Evolutionary conservation across 139 green algal genomes (phyloP).

Genomic region (Microglena sp.): DNA sequence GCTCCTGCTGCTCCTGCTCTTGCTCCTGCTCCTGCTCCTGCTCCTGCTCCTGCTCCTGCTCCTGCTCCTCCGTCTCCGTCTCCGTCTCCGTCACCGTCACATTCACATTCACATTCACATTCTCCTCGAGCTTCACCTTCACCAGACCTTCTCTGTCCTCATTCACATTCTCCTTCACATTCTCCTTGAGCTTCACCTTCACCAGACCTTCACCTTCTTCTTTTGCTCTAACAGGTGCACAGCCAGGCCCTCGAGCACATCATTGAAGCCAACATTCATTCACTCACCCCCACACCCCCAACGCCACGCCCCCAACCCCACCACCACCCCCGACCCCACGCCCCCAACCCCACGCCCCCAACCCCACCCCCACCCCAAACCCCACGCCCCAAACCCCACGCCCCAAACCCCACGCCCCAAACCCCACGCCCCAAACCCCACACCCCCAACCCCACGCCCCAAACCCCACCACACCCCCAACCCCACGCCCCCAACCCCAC

Average conservation of each 20-base stretch:
- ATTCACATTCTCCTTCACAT: too few relatives aligned
- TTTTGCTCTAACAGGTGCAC: too few relatives aligned
- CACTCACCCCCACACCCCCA: not conserved
- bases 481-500: not conserved
- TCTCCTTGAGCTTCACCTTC: too few relatives aligned
- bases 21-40: not conserved
- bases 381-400: not conserved
- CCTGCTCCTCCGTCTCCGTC: not conserved
- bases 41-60: not conserved
- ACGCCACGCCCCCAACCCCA: too few relatives aligned
- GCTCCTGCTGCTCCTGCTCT: not conserved
- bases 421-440: not conserved
- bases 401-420: not conserved
- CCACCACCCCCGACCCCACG: not conserved
- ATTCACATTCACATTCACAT: too few relatives aligned
- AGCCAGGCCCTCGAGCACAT: not conserved
- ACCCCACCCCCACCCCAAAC: not conserved
- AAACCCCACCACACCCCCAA: not conserved
- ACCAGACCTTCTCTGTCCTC: too few relatives aligned
- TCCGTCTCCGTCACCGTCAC: too few relatives aligned
- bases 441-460: not conserved
- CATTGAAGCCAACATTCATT: not conserved
- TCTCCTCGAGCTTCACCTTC: too few relatives aligned
- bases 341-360: not conserved
- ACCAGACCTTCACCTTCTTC: too few relatives aligned